Conservation (phyloP, 495 filamentous ascomycete genomes). For the Neurospora sp. region DNA sequence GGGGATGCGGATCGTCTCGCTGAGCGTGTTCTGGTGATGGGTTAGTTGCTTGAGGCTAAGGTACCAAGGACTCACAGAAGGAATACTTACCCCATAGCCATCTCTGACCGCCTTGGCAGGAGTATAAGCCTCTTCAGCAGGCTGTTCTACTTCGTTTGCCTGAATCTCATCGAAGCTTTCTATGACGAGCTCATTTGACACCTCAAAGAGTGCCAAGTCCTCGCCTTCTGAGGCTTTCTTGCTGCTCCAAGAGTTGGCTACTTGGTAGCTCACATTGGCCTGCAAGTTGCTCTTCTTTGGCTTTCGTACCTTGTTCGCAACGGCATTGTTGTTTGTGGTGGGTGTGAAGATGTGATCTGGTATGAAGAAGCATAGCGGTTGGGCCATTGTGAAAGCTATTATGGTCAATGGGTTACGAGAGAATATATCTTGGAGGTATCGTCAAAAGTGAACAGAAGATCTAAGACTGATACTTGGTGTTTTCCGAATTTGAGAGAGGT, state of each 20-base stretch:
- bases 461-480: too few species aligned
- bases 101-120: neutral
- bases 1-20: neutral
- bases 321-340: neutral
- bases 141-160: neutral
- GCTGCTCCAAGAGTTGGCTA: neutral
- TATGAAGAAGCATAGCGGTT: neutral
- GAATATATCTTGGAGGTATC: neutral
- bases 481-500: neutral
- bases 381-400: neutral
- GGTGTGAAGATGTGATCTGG: neutral
- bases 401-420: neutral
- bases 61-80: neutral
- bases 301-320: neutral
- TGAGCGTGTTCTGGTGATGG: neutral
- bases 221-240: neutral
- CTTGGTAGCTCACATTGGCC: neutral
- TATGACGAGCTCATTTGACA: neutral
- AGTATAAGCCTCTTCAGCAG: neutral
- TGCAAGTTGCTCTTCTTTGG: neutral
- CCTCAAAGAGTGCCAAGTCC: neutral
- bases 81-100: neutral
- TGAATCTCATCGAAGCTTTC: neutral
- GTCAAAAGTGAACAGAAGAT: neutral
- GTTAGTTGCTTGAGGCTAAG: neutral